phyloP scores from a whole-genome alignment of 139 green algal genomes.

The Yamagishiella unicocca region DNA sequence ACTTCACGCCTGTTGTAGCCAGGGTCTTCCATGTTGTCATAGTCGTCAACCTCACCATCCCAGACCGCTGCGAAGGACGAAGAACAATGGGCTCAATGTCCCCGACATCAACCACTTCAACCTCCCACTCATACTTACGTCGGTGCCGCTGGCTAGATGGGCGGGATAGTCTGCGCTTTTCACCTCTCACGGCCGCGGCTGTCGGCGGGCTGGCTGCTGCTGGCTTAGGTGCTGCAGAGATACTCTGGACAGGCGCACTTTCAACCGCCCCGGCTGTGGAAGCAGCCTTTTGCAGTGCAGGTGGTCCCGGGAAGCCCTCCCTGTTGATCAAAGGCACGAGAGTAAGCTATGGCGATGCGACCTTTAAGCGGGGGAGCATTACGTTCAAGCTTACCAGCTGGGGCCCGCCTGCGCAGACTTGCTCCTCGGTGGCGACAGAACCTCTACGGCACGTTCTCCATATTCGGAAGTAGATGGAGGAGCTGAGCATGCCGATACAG shows the following conservation, averaged over 20 bases:
- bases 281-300: neutral
- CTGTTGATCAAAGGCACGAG: slow-evolving; percentile 3
- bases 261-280: slow-evolving; percentile 45
- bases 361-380: no score
- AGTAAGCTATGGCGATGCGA: neutral
- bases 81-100: neutral
- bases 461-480: slow-evolving; percentile 23
- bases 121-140: slow-evolving; percentile 13
- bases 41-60: slow-evolving; percentile 77
- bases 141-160: neutral
- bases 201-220: slow-evolving; percentile 6
- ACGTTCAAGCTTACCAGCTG: slow-evolving; percentile 34
- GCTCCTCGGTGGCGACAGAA: slow-evolving; percentile 8
- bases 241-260: slow-evolving; percentile 4
- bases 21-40: slow-evolving; percentile 78
- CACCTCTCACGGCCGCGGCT: neutral
- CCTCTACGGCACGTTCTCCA: slow-evolving; percentile 18
- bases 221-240: neutral
- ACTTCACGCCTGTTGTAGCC: slow-evolving; percentile 73
- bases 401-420: slow-evolving; percentile 7
- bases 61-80: slow-evolving; percentile 39
- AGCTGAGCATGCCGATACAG: neutral
- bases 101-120: slow-evolving; percentile 31
- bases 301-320: slow-evolving; percentile 35
- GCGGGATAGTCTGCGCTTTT: neutral